phyloP scores from a whole-genome alignment of 108 stramenopile species.

The Fistulifera pelliculosa region DNA sequence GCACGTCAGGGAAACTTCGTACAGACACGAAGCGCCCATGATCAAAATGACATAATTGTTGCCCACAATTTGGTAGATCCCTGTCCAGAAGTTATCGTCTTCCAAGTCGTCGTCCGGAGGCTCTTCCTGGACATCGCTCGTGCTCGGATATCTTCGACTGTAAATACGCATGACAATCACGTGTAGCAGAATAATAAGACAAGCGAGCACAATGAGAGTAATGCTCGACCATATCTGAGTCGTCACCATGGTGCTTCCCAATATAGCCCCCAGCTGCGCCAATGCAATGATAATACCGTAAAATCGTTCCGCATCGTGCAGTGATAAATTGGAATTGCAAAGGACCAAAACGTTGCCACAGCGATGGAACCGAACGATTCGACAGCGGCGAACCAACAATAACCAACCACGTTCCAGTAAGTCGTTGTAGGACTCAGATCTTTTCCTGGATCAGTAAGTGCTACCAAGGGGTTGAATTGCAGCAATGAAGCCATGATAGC shows the following conservation, averaged over 20 bases:
- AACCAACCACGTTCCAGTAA: conserved; percentile 69
- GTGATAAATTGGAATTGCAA: conserved; percentile 83
- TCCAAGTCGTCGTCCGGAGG: neutral
- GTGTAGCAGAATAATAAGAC: conserved; percentile 31
- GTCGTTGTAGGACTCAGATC: conserved; percentile 4
- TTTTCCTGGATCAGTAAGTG: neutral
- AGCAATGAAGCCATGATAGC: conserved; percentile 27
- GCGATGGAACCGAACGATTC: conserved; percentile 93
- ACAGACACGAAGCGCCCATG: conserved; percentile 88
- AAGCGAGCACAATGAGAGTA: conserved; percentile 27
- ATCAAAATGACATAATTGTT: conserved; percentile 88
- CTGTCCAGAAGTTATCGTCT: conserved; percentile 30
- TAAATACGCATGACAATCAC: conserved; percentile 36
- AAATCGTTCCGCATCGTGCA: conserved; percentile 81
- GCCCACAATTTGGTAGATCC: conserved; percentile 68
- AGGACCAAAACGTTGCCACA: conserved; percentile 93
- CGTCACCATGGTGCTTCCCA: conserved; percentile 71
- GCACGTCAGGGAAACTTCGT: conserved; percentile 90
- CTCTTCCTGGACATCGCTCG: conserved; percentile 1
- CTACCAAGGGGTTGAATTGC: conserved; percentile 9
- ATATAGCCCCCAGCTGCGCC: conserved; percentile 89
- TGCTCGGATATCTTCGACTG: conserved; percentile 19
- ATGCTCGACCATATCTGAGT: conserved; percentile 18
- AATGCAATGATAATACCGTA: conserved; percentile 92
- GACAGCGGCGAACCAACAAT: conserved; percentile 77